These are phyloP conservation scores for Eutrema japonicum DNA, from an alignment of 345 rosid genomes.

Conservation along the genomic window DNA sequence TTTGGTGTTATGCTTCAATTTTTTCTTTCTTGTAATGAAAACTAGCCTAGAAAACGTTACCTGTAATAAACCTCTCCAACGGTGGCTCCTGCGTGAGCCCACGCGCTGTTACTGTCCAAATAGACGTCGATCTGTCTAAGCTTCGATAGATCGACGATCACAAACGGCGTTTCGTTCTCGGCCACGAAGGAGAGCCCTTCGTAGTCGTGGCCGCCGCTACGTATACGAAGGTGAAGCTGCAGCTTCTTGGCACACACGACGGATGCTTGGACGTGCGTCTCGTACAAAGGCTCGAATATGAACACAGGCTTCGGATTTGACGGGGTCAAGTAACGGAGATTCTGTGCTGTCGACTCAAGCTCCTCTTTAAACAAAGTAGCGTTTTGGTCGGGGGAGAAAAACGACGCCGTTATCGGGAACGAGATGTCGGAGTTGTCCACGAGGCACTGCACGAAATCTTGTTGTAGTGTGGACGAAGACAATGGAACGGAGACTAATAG, in stretches of 20 bases:
- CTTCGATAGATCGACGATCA: conserved; percentile 58
- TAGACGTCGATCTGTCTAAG: conserved; percentile 61
- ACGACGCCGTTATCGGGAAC: conserved; percentile 40
- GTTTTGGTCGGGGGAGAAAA: conserved; percentile 50
- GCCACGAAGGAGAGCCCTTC: conserved; percentile 71
- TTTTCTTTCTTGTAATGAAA: neutral
- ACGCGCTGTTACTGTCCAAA: conserved; percentile 58
- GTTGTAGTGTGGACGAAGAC: conserved; percentile 42
- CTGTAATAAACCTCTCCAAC: conserved; percentile 60
- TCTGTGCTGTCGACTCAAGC: conserved; percentile 58
- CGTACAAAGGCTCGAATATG: conserved; percentile 61
- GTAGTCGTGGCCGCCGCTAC: conserved; percentile 80
- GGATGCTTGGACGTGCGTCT: conserved; percentile 69
- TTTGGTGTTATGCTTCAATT: conserved; percentile 1
- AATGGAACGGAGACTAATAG: conserved; percentile 27
- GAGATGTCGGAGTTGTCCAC: conserved; percentile 50
- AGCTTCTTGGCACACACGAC: conserved; percentile 62
- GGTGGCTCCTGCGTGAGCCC: conserved; percentile 83
- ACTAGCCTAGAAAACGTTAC: conserved; percentile 26
- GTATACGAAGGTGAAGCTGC: conserved; percentile 54
- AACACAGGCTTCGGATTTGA: conserved; percentile 64
- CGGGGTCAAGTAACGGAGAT: conserved; percentile 55
- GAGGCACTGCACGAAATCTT: conserved; percentile 56
- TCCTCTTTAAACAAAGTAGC: conserved; percentile 50
- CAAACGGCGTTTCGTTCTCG: conserved; percentile 55